Conservation (phyloP, 306 rosid species). For the barrel medic (Medicago truncatula) region MtrunA17r5.0-ANR NC_053044.1:26549001-26549500, state of each 20-base stretch:
- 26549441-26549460: constrained; percentile 43
- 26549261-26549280: constrained; percentile 39
- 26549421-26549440: constrained; percentile 46
- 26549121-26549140: constrained; percentile 41
- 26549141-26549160: constrained; percentile 50
- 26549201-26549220: constrained; percentile 38
- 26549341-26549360: constrained; percentile 24
- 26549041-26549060: constrained; percentile 42
- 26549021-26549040: constrained; percentile 40
- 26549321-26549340: constrained; percentile 24
- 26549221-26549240: constrained; percentile 36
- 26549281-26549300: constrained; percentile 48
- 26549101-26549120: constrained; percentile 42
- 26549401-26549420: constrained; percentile 46
- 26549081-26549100: constrained; percentile 42
- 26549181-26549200: constrained; percentile 30
- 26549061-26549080: constrained; percentile 32
- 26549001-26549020: constrained; percentile 43
- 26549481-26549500: constrained; percentile 39
- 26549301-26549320: constrained; percentile 43
- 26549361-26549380: constrained; percentile 44
- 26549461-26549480: constrained; percentile 46
- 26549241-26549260: constrained; percentile 38
- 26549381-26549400: constrained; percentile 43
- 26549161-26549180: constrained; percentile 37